Evolutionary conservation across 352 stramenopile genomes (phyloP), one percentile per base, ranked within the genome.

Genomic region (Pseudoperonospora humuli): DNA sequence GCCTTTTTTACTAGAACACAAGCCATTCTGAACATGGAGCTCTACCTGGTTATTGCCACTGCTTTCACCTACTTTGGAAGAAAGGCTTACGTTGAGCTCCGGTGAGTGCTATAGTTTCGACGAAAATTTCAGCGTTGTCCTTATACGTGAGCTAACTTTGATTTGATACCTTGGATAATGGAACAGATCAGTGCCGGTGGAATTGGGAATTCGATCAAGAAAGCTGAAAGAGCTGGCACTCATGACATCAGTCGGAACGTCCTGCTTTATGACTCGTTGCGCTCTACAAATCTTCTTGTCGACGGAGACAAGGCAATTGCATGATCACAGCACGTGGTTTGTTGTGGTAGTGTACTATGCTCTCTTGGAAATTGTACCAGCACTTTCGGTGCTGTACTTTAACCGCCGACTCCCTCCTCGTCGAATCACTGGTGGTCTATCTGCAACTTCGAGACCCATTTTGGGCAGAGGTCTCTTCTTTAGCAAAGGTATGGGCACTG

Each of bases 231-330:
- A 93, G 53, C 70, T 91, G 5, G 63, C 73, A 6, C 57, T 77
- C 31, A 90, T 93, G 69, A 91, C 77, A 19, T 79, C 65, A 0
- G 69, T 92, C n/a, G 85, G 82, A 34, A 85, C 74, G 15, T 87
- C 79, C 15, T 92, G 79, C 50, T 93, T 93, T 36, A 75, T 88
- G 52, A 63, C 61, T 18, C 73, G 82, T 29, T 92, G 73, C 18
- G 55, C 43, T 0, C 31, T 93, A 15, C 71, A 92, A 43, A 75
- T 93, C 41, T 62, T 75, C 23, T 50, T 93, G 8, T 76, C 82
- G 1, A 82, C 70, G 5, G 67, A 90, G 35, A 67, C 74, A 43
- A 58, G 67, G 13, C 82, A 93, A 38, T 70, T 93, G 6, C 74
- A 87, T 40, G 72, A 89, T 50, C 57, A 61, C 27, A 73, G 65